Percentiles rank a stretch among this genome's conserved stretches.
Conservation (phyloP, 805 yeast species). For the Wickerhamomyces silvicola region DNA sequence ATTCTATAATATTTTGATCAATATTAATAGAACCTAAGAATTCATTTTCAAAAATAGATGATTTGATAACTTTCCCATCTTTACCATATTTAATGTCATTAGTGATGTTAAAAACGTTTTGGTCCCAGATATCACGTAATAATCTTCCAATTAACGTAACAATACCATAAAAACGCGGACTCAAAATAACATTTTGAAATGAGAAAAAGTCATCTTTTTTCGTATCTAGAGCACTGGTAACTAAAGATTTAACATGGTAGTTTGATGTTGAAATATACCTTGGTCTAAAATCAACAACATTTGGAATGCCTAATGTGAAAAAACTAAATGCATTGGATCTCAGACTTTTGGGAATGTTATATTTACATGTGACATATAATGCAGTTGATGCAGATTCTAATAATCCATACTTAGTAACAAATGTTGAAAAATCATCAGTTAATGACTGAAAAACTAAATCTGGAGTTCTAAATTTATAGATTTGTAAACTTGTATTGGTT, state of each 20-base stretch:
- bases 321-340: conserved; percentile 38
- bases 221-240: conserved; percentile 8
- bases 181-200: conserved; percentile 73
- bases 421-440: conserved; percentile 62
- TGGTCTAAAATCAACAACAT: conserved; percentile 36
- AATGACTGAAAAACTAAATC: conserved; percentile 67
- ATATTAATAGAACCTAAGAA: conserved; percentile 31
- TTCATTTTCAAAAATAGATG: conserved; percentile 35
- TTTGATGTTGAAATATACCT: conserved; percentile 23
- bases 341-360: conserved; percentile 48
- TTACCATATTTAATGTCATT: conserved; percentile 27
- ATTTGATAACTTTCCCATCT: conserved; percentile 23
- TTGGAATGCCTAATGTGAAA: conserved; percentile 36
- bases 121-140: conserved; percentile 74
- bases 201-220: conserved; percentile 26
- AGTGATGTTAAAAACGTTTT: conserved; percentile 49
- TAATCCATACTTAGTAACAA: conserved; percentile 73
- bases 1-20: conserved; percentile 51
- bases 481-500: conserved; percentile 71
- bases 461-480: conserved; percentile 74
- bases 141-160: conserved; percentile 73
- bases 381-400: conserved; percentile 90
- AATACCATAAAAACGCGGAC: conserved; percentile 88
- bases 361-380: conserved; percentile 73
- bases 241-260: conserved; percentile 13